Percentiles rank a stretch among this genome's conserved stretches.
Evolutionary conservation across 768 basidiomycete species (phyloP).

Genomic region (Collybiopsis confluens): DNA sequence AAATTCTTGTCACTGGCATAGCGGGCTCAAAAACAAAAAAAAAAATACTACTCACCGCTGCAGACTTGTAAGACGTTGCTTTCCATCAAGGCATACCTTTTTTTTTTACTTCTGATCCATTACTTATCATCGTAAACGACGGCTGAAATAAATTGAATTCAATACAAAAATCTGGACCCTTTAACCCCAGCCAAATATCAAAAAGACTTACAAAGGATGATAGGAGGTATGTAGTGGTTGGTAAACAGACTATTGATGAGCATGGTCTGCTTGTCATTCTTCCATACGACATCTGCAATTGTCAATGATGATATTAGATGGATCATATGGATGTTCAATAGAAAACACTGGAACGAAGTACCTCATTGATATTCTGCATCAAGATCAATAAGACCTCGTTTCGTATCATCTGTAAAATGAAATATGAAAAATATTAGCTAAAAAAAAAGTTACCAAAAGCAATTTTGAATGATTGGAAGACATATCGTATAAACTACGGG

Average conservation of each 20-base stretch:
- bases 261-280: slow-evolving; percentile 44
- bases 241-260: slow-evolving; percentile 52
- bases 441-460: not conserved
- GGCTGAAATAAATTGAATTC: slow-evolving; percentile 20
- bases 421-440: not conserved
- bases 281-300: slow-evolving; percentile 43
- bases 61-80: too few species aligned
- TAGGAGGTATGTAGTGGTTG: slow-evolving; percentile 53
- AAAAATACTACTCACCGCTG: slow-evolving; percentile 28
- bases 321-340: not conserved
- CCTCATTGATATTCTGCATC: slow-evolving; percentile 7
- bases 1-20: too few species aligned
- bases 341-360: too few species aligned
- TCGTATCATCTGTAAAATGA: not conserved
- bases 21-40: too few species aligned
- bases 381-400: slow-evolving; percentile 1
- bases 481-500: not conserved
- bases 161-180: not conserved
- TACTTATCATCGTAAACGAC: slow-evolving; percentile 33
- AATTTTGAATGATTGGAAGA: too few species aligned
- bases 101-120: slow-evolving; percentile 40
- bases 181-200: too few species aligned
- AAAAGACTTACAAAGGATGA: slow-evolving; percentile 45
- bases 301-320: not conserved
- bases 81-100: slow-evolving; percentile 45